phyloP scores from a whole-genome alignment of 352 stramenopile species.

The Phytophthora ohioensis region DNA sequence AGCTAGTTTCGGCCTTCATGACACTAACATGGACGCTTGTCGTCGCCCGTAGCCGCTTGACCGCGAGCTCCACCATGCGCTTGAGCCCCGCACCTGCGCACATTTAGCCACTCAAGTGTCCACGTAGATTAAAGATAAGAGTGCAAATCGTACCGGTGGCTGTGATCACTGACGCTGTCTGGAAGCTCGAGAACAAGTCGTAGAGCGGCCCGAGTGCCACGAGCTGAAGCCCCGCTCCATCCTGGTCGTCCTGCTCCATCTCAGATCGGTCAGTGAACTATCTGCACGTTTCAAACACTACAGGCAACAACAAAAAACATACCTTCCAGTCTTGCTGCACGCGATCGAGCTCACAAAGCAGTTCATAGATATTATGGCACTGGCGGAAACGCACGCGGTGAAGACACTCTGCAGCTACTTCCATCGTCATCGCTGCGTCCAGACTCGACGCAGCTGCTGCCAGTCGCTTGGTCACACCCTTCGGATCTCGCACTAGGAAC shows the following conservation, averaged over 20 bases:
- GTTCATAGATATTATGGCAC: slow-evolving; percentile 47
- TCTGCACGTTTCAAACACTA: slow-evolving; percentile 17
- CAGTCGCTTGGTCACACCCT: slow-evolving; percentile 36
- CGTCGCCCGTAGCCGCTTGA: slow-evolving; percentile 50
- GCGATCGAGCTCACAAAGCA: slow-evolving; percentile 44
- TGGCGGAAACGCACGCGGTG: slow-evolving; percentile 43
- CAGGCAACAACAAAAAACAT: neutral
- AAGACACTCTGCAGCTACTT: slow-evolving; percentile 33
- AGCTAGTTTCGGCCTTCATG: slow-evolving; percentile 22
- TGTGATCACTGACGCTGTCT: slow-evolving; percentile 44
- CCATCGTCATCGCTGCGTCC: slow-evolving; percentile 21
- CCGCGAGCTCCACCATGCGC: slow-evolving; percentile 63
- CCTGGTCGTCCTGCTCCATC: slow-evolving; percentile 21
- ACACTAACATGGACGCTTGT: slow-evolving; percentile 34
- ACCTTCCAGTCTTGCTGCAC: slow-evolving; percentile 43
- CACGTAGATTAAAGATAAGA: neutral
- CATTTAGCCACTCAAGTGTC: neutral
- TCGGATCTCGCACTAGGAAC: slow-evolving; percentile 36
- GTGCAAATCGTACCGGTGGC: slow-evolving; percentile 33
- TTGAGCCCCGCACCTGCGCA: slow-evolving; percentile 22
- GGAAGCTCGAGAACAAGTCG: slow-evolving; percentile 48
- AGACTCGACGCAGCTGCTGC: slow-evolving; percentile 23
- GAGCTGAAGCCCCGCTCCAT: slow-evolving; percentile 20
- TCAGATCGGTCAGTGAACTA: slow-evolving; percentile 17
- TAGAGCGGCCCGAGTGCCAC: slow-evolving; percentile 48